phyloP scores from a whole-genome alignment of 2,329 filamentous ascomycete genomes.

The Passalora sequoiae region DNA sequence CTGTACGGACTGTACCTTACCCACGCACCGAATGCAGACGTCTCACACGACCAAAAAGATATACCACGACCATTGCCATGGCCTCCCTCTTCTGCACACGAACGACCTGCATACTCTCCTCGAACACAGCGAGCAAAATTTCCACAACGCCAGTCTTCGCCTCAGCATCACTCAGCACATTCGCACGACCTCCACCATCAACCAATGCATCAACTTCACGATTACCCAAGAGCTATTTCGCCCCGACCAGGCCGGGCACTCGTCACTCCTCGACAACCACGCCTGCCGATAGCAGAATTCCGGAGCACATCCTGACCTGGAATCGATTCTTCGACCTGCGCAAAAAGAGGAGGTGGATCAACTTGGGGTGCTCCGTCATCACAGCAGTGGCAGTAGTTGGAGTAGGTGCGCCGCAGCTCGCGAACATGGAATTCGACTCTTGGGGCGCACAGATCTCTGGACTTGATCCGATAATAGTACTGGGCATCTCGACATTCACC shows the following conservation, averaged over 20 bases:
- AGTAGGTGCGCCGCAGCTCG: slow-evolving; percentile 60
- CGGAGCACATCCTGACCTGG: slow-evolving; percentile 54
- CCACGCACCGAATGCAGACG: background rate
- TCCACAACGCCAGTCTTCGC: slow-evolving; percentile 3
- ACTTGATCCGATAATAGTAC: slow-evolving; percentile 78
- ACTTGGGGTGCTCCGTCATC: slow-evolving; percentile 68
- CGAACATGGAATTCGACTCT: slow-evolving; percentile 66
- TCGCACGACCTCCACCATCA: slow-evolving; percentile 4
- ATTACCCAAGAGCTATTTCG: background rate
- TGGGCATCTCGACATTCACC: slow-evolving; percentile 73
- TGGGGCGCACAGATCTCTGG: slow-evolving; percentile 63
- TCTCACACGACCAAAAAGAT: slow-evolving; percentile 3
- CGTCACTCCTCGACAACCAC: slow-evolving; percentile 6
- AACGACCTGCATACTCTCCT: slow-evolving; percentile 8
- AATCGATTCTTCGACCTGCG: slow-evolving; percentile 89
- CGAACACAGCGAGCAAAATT: slow-evolving; percentile 1
- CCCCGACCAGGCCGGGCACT: background rate
- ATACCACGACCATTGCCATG: slow-evolving; percentile 8
- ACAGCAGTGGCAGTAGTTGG: slow-evolving; percentile 59
- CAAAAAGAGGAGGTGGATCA: slow-evolving; percentile 76
- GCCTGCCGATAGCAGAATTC: background rate
- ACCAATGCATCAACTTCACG: slow-evolving; percentile 3
- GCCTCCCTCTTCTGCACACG: slow-evolving; percentile 12
- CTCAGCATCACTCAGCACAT: slow-evolving; percentile 9
- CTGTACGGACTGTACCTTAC: background rate